Evolutionary conservation across 1,284 basidiomycete genomes (phyloP).

Genomic region (Cutaneotrichosporon spelunceum): DNA sequence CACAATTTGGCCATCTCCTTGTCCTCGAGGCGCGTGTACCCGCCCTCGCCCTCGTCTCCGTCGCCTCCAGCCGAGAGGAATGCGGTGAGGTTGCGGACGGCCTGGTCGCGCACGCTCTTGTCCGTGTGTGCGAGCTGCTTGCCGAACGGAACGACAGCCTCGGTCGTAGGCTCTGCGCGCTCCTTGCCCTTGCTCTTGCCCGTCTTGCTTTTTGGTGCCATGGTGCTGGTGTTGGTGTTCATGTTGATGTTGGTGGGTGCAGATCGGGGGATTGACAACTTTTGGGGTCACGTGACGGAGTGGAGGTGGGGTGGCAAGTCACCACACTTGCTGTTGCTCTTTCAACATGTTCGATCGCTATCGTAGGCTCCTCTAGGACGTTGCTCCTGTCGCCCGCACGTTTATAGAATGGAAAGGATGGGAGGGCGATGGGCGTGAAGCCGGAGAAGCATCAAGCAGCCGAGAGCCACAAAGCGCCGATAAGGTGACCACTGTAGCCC

Average conservation of each 20-base stretch:
- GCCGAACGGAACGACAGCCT: constrained; percentile 61
- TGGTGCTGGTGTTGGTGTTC: background rate
- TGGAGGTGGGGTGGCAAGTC: background rate
- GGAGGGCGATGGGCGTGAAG: too few relatives aligned
- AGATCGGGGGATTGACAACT: constrained; percentile 1
- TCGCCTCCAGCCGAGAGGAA: constrained; percentile 69
- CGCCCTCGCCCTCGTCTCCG: constrained; percentile 31
- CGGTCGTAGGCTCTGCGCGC: constrained; percentile 34
- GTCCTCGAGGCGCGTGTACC: constrained; percentile 55
- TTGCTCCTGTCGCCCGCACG: too few relatives aligned
- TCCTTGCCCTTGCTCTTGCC: constrained; percentile 32
- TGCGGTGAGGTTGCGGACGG: constrained; percentile 68
- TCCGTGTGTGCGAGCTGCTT: constrained; percentile 92
- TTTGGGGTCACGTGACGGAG: constrained; percentile 5
- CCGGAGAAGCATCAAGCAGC: too few relatives aligned
- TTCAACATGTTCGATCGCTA: too few relatives aligned
- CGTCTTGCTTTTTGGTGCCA: constrained; percentile 1
- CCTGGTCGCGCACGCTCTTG: constrained; percentile 84
- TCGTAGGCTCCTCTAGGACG: too few relatives aligned
- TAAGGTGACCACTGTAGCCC: too few relatives aligned
- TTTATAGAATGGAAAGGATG: too few relatives aligned
- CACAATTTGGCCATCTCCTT: constrained; percentile 86
- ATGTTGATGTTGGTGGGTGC: background rate
- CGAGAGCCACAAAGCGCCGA: too few relatives aligned
- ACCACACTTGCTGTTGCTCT: too few relatives aligned